Conservation (phyloP, 768 basidiomycete genomes). For the Lactifluus volemus region DNA sequence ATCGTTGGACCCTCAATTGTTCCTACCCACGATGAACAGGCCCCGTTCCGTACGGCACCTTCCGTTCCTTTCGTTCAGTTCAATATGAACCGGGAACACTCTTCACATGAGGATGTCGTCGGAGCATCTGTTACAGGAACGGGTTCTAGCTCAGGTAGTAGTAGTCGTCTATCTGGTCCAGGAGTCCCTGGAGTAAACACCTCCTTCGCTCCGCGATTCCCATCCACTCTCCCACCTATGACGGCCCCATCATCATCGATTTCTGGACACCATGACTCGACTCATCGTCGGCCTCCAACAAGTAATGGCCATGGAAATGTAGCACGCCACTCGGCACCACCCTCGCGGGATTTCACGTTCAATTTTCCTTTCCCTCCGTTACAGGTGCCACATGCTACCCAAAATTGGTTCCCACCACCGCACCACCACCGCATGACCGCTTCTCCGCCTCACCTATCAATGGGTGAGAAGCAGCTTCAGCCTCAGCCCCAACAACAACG, state of each 20-base stretch:
- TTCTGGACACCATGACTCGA: not conserved
- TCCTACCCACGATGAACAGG: constrained; percentile 10
- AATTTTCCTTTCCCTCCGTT: constrained; percentile 12
- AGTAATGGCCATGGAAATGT: not conserved
- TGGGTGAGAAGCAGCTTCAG: too few relatives aligned
- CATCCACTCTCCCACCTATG: not conserved
- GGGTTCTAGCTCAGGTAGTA: not conserved
- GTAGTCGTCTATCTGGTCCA: constrained; percentile 13
- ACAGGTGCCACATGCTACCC: constrained; percentile 6
- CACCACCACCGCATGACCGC: not conserved
- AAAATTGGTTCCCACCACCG: not conserved
- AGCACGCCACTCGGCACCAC: not conserved
- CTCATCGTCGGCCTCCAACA: not conserved
- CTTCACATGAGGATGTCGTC: not conserved
- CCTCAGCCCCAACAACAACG: too few relatives aligned
- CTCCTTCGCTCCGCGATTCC: not conserved
- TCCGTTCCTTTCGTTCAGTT: constrained; percentile 3
- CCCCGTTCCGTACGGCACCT: constrained; percentile 5
- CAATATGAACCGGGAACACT: not conserved
- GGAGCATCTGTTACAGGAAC: not conserved
- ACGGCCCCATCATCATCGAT: not conserved
- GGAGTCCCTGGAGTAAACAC: constrained; percentile 18
- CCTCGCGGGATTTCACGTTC: constrained; percentile 11
- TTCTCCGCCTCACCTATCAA: not conserved
- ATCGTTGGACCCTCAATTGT: constrained; percentile 19